Evolutionary conservation across 805 yeast species (phyloP).

Genomic region (Candida morakotiae): DNA sequence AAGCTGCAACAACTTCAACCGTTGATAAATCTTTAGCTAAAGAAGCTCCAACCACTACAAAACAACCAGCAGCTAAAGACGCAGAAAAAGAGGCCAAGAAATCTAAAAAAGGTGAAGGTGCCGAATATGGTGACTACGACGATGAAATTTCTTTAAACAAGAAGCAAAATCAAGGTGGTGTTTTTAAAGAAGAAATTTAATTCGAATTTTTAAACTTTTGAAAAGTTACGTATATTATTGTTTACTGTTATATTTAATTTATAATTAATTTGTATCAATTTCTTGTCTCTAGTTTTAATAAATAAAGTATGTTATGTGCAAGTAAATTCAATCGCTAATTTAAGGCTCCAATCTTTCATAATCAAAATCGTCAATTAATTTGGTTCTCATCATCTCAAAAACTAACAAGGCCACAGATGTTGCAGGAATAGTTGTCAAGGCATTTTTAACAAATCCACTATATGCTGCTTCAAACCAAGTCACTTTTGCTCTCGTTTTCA

Average conservation of each 20-base stretch:
- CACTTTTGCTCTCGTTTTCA: slow-evolving; percentile 50
- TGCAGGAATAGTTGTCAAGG: slow-evolving; percentile 78
- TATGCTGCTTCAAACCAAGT: slow-evolving; percentile 68
- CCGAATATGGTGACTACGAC: slow-evolving; percentile 17
- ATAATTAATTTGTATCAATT: too few relatives aligned
- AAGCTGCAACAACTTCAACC: neutral
- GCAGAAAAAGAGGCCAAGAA: slow-evolving; percentile 11
- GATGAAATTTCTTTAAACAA: slow-evolving; percentile 24
- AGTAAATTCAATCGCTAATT: neutral
- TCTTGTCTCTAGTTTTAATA: too few relatives aligned
- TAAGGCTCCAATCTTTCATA: slow-evolving; percentile 12
- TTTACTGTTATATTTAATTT: too few relatives aligned
- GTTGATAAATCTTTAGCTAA: neutral
- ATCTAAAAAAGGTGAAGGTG: slow-evolving; percentile 2
- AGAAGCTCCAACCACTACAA: slow-evolving; percentile 1
- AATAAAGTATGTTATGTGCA: too few relatives aligned
- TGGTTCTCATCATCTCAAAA: slow-evolving; percentile 72
- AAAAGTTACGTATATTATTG: neutral
- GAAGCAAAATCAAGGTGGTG: slow-evolving; percentile 28
- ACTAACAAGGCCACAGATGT: slow-evolving; percentile 83
- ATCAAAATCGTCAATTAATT: slow-evolving; percentile 29
- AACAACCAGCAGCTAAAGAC: slow-evolving; percentile 9
- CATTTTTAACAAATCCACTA: slow-evolving; percentile 71
- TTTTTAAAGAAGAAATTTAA: slow-evolving; percentile 40
- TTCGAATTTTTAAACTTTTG: neutral